Conservation (phyloP, 257 asterid genomes). For the Parsonsia alboflavescens region DNA sequence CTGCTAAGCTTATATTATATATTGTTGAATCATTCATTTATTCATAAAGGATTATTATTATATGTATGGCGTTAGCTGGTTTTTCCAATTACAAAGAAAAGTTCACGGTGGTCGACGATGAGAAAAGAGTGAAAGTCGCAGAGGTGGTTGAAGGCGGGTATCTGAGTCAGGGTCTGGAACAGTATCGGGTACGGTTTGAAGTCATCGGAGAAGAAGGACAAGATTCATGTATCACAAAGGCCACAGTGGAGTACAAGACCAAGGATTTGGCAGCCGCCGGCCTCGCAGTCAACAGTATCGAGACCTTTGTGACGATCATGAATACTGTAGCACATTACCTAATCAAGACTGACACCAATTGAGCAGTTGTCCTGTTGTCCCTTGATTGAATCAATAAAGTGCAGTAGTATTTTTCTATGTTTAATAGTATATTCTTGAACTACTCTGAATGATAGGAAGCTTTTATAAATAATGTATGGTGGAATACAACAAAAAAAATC, state of each 20-base stretch:
- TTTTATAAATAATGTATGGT: no score
- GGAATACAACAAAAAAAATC: no score
- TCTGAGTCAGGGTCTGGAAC: slow-evolving; percentile 45
- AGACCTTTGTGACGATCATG: slow-evolving; percentile 37
- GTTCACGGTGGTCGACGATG: slow-evolving; percentile 52
- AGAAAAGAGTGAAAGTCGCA: slow-evolving; percentile 40
- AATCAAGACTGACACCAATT: background rate
- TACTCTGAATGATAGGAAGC: no score
- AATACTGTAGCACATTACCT: slow-evolving; percentile 31
- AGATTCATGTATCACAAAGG: slow-evolving; percentile 39
- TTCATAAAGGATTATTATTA: no score
- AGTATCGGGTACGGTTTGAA: slow-evolving; percentile 39
- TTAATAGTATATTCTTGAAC: no score
- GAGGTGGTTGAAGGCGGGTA: slow-evolving; percentile 61
- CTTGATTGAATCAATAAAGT: no score
- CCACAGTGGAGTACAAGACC: slow-evolving; percentile 50
- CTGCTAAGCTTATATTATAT: no score
- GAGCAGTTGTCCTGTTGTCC: background rate
- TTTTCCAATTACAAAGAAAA: slow-evolving; percentile 44
- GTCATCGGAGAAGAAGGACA: slow-evolving; percentile 36
- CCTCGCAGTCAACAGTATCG: slow-evolving; percentile 37
- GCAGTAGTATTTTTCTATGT: no score
- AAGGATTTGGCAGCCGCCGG: slow-evolving; percentile 44
- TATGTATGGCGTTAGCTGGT: slow-evolving; percentile 2
- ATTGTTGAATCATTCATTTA: no score